Conservation (phyloP, 2,329 filamentous ascomycete genomes). For the Exophiala sp. region DNA sequence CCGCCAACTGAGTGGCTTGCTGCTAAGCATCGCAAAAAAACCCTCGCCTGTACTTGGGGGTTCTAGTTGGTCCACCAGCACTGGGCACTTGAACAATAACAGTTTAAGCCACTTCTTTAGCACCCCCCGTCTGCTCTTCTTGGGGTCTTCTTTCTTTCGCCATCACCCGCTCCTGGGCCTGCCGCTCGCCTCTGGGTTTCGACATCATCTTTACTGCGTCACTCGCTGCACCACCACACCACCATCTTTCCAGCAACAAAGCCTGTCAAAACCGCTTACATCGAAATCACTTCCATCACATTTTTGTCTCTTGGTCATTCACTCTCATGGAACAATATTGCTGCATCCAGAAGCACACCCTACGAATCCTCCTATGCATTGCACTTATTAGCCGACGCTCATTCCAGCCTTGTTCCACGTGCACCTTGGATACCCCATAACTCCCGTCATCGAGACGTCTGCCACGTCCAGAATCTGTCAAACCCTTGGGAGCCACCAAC, state of each 20-base stretch:
- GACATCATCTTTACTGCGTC: conserved; percentile 9
- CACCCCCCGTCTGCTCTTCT: background rate
- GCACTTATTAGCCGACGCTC: conserved; percentile 1
- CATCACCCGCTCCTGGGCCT: conserved; percentile 1
- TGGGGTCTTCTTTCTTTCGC: background rate
- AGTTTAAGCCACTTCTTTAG: background rate
- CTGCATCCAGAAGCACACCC: background rate
- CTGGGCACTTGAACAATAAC: background rate
- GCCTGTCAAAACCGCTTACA: conserved; percentile 7
- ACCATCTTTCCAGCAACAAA: background rate
- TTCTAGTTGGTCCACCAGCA: background rate
- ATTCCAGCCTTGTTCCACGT: conserved; percentile 7
- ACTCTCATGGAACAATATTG: background rate
- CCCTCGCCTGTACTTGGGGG: background rate
- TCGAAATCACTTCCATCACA: conserved; percentile 13
- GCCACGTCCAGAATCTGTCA: conserved; percentile 7
- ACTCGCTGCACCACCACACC: conserved; percentile 2
- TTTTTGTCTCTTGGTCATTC: conserved; percentile 4
- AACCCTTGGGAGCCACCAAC: conserved; percentile 3
- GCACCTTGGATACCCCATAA: background rate
- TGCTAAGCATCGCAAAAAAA: background rate
- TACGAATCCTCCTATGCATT: background rate
- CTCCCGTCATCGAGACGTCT: conserved; percentile 4
- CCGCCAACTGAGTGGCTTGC: background rate
- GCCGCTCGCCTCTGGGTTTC: conserved; percentile 6